Conservation (phyloP, 1,139 yeast species). For the Sugiyamaella paludigena region DNA sequence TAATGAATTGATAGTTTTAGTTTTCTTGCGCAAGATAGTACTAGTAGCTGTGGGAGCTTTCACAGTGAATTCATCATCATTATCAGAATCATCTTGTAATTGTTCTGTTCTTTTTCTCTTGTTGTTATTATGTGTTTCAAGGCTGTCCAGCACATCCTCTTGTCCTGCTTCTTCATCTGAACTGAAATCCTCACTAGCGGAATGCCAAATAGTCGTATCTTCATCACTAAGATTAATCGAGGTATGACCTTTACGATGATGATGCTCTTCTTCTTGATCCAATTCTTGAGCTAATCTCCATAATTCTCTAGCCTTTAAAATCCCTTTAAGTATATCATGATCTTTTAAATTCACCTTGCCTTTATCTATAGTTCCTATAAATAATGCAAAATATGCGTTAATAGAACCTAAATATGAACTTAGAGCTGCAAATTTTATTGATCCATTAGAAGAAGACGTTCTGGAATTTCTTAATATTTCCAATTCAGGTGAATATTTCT, state of each 20-base stretch:
- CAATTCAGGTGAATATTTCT: constrained; percentile 47
- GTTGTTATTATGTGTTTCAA: constrained; percentile 21
- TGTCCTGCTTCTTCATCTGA: constrained; percentile 20
- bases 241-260: neutral
- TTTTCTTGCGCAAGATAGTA: constrained; percentile 41
- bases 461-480: constrained; percentile 33
- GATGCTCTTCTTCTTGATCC: constrained; percentile 16
- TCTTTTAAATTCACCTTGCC: constrained; percentile 72
- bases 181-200: constrained; percentile 14
- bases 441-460: constrained; percentile 18
- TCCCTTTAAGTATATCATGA: constrained; percentile 83
- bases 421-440: constrained; percentile 64
- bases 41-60: constrained; percentile 49
- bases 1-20: constrained; percentile 12
- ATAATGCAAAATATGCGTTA: constrained; percentile 70
- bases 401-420: constrained; percentile 74
- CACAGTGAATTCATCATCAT: constrained; percentile 45
- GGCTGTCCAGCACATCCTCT: too few species aligned
- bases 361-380: constrained; percentile 53
- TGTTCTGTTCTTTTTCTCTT: constrained; percentile 25
- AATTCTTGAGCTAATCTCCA: constrained; percentile 54
- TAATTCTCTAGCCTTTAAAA: constrained; percentile 76
- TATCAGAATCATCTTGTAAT: constrained; percentile 19
- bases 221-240: constrained; percentile 9
- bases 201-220: constrained; percentile 8